A percentile compares a stretch with the other conserved stretches of the same genome.
Conservation (phyloP, 352 stramenopile species). For the Globisporangium canariense region DNA sequence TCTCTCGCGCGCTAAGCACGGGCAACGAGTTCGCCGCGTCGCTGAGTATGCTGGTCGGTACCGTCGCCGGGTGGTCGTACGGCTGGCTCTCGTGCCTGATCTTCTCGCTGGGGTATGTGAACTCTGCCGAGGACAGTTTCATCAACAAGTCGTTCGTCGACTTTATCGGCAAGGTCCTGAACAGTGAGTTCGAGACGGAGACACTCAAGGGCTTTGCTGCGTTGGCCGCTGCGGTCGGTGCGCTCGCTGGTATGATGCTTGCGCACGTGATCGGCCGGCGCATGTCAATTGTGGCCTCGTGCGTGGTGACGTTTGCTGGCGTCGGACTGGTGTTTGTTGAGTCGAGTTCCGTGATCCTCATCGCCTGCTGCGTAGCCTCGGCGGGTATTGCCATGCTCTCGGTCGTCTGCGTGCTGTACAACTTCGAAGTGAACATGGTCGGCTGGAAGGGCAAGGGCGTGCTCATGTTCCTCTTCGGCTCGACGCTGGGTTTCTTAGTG, state of each 20-base stretch:
- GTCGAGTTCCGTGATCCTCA: slow-evolving; percentile 61
- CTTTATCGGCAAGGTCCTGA: slow-evolving; percentile 61
- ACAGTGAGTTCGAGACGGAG: slow-evolving; percentile 46
- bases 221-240: slow-evolving; percentile 44
- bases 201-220: slow-evolving; percentile 74
- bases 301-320: slow-evolving; percentile 55
- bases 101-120: slow-evolving; percentile 83
- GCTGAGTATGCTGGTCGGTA: slow-evolving; percentile 70
- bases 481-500: slow-evolving; percentile 70
- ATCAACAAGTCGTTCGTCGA: slow-evolving; percentile 85
- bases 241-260: slow-evolving; percentile 42
- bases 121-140: slow-evolving; percentile 65
- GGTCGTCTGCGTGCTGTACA: slow-evolving; percentile 74
- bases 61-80: slow-evolving; percentile 68
- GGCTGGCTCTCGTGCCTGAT: slow-evolving; percentile 79
- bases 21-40: slow-evolving; percentile 80
- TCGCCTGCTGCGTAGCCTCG: slow-evolving; percentile 64
- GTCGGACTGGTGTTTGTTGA: slow-evolving; percentile 66
- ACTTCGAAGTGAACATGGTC: slow-evolving; percentile 86
- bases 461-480: slow-evolving; percentile 76
- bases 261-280: slow-evolving; percentile 63
- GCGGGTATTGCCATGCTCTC: slow-evolving; percentile 78
- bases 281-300: slow-evolving; percentile 57
- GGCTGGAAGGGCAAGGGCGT: slow-evolving; percentile 87
- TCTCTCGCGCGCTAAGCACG: slow-evolving; percentile 77